phyloP scores from a whole-genome alignment of 2,329 filamentous ascomycete species.

The Botrytis fabae region DNA sequence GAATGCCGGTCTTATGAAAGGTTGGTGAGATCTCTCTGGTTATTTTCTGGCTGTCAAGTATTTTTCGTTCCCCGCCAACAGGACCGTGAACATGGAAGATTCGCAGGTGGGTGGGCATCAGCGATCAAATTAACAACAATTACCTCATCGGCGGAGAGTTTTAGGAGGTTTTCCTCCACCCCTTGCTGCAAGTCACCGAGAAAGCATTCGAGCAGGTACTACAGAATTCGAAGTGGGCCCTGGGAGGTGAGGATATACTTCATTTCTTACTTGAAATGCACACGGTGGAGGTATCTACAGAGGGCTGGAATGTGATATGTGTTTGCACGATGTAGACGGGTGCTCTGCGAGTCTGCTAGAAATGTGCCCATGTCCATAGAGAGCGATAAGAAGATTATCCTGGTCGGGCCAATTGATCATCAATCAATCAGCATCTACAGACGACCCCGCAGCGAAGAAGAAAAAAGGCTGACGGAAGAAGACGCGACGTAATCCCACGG shows the following conservation, averaged over 20 bases:
- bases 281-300: background rate
- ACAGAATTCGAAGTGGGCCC: background rate
- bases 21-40: background rate
- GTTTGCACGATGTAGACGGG: no score
- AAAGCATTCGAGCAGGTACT: background rate
- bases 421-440: background rate
- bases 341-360: background rate
- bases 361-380: background rate
- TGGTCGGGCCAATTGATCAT: background rate
- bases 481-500: background rate
- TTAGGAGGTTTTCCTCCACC: conserved; percentile 14
- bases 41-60: background rate
- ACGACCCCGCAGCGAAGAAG: background rate
- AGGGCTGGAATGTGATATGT: no score
- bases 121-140: conserved; percentile 12
- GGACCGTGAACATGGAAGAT: conserved; percentile 2
- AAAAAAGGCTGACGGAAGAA: background rate
- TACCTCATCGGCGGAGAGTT: conserved; percentile 13
- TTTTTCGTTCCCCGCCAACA: conserved; percentile 9
- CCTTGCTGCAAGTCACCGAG: background rate
- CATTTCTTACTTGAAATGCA: background rate
- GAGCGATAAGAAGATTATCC: background rate
- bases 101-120: conserved; percentile 4
- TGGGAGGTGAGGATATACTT: background rate
- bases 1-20: background rate